Evolutionary conservation across 139 green algal genomes (phyloP), one percentile per base, ranked within the genome.

Genomic region (Picochlorum sp.): DNA sequence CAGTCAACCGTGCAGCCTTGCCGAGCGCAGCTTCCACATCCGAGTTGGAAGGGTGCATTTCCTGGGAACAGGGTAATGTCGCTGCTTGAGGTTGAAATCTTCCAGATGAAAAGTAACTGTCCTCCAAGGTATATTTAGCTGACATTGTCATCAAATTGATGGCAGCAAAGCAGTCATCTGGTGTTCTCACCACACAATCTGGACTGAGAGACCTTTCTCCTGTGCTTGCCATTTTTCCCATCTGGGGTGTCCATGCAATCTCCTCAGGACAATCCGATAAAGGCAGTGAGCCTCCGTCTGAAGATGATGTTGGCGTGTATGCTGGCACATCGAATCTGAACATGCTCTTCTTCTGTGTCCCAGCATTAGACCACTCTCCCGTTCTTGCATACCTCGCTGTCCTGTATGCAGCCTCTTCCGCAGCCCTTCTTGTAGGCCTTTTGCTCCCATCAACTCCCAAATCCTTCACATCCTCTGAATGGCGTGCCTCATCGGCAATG

Each of bases 71-170:
- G 8, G 39, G 22, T 47, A 26, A 16, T 8, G 39, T 16, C 18
- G 39, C 32, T 43, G 29, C 55, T 30, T 49, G 18, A 22, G 14
- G 55, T 52, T 26, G 20, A 20, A 7, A 33, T 14, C n/a, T n/a
- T n/a, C n/a, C n/a, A 16, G 20, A n/a, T 47, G 39, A 47, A n/a
- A 47, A 29, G 29, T 16, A 32, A 24, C 40, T 53, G 18, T 40
- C 55, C 55, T 37, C 55, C n/a, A 24, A 20, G 7, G 39, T 26
- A 55, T 16, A 30, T 47, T 47, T 49, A 29, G 28, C 47, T 13
- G 28, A 72, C 71, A 85, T 81, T 13, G 75, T 79, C 50, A 85
- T 67, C 25, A 85, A 59, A 55, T 84, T 85, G 29, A 82, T 65
- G 16, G 72, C 77, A 14, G 77, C 77, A 33, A 68, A 74, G 30